Evolutionary conservation across 352 stramenopile genomes (phyloP).

Genomic region (Phytopythium oedochilum): DNA sequence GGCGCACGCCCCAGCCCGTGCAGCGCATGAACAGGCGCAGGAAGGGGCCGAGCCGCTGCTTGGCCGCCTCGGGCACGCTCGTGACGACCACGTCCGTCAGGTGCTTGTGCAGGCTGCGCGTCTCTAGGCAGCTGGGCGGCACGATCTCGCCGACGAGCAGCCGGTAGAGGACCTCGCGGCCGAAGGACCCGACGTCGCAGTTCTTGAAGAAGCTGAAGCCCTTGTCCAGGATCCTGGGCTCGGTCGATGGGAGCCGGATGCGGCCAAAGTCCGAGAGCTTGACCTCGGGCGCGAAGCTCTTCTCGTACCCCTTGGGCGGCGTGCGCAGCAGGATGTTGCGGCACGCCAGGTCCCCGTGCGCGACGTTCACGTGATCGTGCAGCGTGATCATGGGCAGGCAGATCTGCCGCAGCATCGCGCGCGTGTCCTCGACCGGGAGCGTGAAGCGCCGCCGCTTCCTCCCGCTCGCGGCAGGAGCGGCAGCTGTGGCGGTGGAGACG

Average conservation of each 20-base stretch:
- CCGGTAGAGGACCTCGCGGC: conserved; percentile 72
- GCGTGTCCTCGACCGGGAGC: conserved; percentile 47
- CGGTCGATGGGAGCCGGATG: conserved; percentile 58
- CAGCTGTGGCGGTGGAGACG: not conserved
- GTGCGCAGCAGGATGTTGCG: conserved; percentile 83
- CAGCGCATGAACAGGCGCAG: conserved; percentile 71
- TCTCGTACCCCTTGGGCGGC: conserved; percentile 73
- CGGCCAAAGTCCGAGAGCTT: conserved; percentile 84
- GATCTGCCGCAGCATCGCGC: conserved; percentile 67
- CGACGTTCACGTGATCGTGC: conserved; percentile 76
- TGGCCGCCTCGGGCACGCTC: conserved; percentile 46
- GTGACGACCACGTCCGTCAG: conserved; percentile 74
- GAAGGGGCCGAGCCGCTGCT: conserved; percentile 56
- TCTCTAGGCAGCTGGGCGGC: conserved; percentile 63
- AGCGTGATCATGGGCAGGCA: conserved; percentile 72
- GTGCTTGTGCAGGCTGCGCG: conserved; percentile 65
- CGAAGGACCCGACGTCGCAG: conserved; percentile 73
- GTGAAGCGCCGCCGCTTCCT: conserved; percentile 44
- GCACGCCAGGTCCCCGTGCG: conserved; percentile 78
- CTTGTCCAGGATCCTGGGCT: conserved; percentile 66
- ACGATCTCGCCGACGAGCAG: conserved; percentile 79
- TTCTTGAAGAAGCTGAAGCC: conserved; percentile 86
- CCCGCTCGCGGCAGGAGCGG: not conserved
- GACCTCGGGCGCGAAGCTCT: conserved; percentile 75
- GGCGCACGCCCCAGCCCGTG: conserved; percentile 70